A percentile compares a stretch with the other conserved stretches of the same genome.
phyloP scores from a whole-genome alignment of 106 monocot genomes.

The Hemerocallis citrina region DNA sequence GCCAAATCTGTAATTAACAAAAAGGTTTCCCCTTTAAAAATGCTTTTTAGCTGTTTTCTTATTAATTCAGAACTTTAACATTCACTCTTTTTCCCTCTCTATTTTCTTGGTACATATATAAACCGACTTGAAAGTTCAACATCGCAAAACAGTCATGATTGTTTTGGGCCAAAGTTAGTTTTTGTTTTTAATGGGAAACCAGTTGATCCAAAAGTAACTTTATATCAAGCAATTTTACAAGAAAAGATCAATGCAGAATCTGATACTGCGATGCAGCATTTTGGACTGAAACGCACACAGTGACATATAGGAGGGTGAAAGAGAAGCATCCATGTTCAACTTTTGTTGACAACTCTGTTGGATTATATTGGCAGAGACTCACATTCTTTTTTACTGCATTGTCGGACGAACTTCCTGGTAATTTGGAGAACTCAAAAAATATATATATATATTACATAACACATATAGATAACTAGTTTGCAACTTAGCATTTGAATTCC shows the following conservation, averaged over 20 bases:
- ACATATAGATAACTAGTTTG: too few species aligned
- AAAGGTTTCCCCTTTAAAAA: too few species aligned
- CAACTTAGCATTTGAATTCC: too few species aligned
- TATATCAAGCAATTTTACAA: conserved; percentile 41
- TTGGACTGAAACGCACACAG: conserved; percentile 28
- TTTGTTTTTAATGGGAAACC: conserved; percentile 35
- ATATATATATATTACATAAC: too few species aligned
- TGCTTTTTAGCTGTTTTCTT: too few species aligned
- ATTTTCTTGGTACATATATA: too few species aligned
- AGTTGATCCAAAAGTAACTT: conserved; percentile 25
- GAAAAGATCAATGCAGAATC: conserved; percentile 4
- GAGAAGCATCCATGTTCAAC: background rate
- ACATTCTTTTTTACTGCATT: conserved; percentile 22
- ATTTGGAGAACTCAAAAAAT: conserved; percentile 26
- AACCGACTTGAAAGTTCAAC: background rate
- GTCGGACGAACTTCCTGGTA: conserved; percentile 18
- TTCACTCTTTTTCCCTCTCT: too few species aligned
- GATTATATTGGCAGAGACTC: conserved; percentile 6
- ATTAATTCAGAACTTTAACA: too few species aligned
- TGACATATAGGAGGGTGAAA: conserved; percentile 17
- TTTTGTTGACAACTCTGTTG: background rate
- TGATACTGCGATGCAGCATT: conserved; percentile 15
- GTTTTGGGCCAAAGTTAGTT: background rate
- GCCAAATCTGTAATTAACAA: too few species aligned
- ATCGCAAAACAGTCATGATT: background rate